Percentiles rank a stretch among this genome's conserved stretches.
These are phyloP conservation scores for Rhodotorula kratochvilovae DNA, from an alignment of 768 basidiomycete genomes.

Conservation along the genomic window DNA sequence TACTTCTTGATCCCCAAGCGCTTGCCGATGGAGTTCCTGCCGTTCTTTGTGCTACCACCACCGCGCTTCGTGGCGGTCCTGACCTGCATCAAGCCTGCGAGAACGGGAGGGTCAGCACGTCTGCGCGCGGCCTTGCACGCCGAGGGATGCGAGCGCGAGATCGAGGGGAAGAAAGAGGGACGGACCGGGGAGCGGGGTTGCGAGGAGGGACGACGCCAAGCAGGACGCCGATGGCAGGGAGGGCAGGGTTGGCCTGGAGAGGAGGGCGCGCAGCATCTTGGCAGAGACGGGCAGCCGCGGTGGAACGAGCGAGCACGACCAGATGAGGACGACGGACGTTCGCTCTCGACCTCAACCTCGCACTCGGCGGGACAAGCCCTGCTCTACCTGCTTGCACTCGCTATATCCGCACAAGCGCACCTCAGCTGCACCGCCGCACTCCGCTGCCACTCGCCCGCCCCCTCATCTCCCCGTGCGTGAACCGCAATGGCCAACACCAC, in stretches of 20 bases:
- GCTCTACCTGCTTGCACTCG: no score
- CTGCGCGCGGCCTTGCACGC: background rate
- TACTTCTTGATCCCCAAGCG: slow-evolving; percentile 94
- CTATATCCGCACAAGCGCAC: no score
- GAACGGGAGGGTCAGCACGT: background rate
- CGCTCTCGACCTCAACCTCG: no score
- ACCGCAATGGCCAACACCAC: slow-evolving; percentile 81
- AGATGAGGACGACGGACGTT: background rate
- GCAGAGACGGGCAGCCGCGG: background rate
- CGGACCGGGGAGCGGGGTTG: slow-evolving; percentile 10
- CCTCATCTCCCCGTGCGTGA: no score
- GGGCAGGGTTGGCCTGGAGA: slow-evolving; percentile 16
- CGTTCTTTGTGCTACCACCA: slow-evolving; percentile 88
- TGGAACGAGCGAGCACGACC: background rate
- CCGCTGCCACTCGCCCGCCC: no score
- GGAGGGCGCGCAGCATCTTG: slow-evolving; percentile 16
- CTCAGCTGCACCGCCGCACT: no score
- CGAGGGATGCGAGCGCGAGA: no score
- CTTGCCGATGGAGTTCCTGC: slow-evolving; percentile 86
- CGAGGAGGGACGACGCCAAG: slow-evolving; percentile 29
- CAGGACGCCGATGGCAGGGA: slow-evolving; percentile 24
- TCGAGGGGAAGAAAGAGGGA: background rate
- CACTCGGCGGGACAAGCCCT: no score
- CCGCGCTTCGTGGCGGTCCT: slow-evolving; percentile 80
- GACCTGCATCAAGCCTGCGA: background rate